Conservation (phyloP, 1,284 basidiomycete genomes). For the Cutaneotrichosporon cavernicola region DNA sequence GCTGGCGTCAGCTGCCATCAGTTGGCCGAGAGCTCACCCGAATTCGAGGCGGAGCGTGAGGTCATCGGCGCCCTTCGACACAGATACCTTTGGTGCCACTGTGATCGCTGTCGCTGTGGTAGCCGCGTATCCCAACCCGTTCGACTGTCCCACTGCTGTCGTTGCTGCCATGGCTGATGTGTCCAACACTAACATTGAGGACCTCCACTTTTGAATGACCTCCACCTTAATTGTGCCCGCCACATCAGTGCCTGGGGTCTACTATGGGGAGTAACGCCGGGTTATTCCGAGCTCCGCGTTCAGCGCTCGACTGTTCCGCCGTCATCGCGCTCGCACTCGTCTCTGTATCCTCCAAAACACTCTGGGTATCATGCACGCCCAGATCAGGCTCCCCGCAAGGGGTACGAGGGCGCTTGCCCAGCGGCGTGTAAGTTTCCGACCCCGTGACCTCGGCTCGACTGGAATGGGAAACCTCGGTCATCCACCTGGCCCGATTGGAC, state of each 20-base stretch:
- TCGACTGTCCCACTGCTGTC: conserved; percentile 22
- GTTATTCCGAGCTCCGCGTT: conserved; percentile 1
- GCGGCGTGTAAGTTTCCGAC: conserved; percentile 37
- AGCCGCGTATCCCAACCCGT: conserved; percentile 33
- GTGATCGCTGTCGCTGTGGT: conserved; percentile 8
- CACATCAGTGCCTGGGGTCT: background rate
- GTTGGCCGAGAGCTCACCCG: conserved; percentile 13
- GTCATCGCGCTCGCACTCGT: background rate
- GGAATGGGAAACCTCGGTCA: background rate
- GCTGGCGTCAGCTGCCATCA: conserved; percentile 44
- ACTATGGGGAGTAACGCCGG: conserved; percentile 11
- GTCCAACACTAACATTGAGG: background rate
- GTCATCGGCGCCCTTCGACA: conserved; percentile 15
- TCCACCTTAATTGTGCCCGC: background rate
- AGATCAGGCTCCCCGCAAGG: conserved; percentile 33
- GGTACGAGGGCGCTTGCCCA: conserved; percentile 34
- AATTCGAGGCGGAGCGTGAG: conserved; percentile 28
- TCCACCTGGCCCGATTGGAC: background rate
- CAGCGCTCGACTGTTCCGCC: too few relatives aligned
- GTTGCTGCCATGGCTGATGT: conserved; percentile 2
- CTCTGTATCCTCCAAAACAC: background rate
- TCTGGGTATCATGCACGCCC: conserved; percentile 33
- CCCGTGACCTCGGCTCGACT: background rate
- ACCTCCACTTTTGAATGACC: conserved; percentile 13
- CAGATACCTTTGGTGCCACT: background rate